These are phyloP conservation scores for Lactarius akahatsu DNA, from an alignment of 768 basidiomycete species.

Conservation along the genomic window DNA sequence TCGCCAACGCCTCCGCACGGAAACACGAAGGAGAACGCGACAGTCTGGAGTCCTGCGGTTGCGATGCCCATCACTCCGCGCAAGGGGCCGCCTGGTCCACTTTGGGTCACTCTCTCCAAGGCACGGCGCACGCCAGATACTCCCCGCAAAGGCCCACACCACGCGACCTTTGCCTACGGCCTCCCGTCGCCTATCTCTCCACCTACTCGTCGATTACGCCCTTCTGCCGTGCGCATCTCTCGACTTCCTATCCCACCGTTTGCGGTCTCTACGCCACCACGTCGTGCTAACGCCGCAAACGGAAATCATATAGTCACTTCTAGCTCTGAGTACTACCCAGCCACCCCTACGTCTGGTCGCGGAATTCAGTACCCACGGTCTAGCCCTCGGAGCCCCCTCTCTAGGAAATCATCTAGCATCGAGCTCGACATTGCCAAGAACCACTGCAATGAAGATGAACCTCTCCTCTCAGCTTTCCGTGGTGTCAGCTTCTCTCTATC, in stretches of 20 bases:
- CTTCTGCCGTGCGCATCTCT: not conserved
- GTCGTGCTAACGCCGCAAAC: not conserved
- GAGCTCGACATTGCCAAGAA: not conserved
- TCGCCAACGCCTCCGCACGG: not conserved
- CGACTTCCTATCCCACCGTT: not conserved
- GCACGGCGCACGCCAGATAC: not conserved
- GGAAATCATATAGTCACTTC: not conserved
- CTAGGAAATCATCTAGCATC: not conserved
- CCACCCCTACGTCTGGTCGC: not conserved
- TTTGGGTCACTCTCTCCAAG: not conserved
- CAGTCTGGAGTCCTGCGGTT: not conserved
- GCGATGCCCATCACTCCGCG: slow-evolving; percentile 1
- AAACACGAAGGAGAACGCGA: not conserved
- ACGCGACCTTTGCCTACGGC: not conserved
- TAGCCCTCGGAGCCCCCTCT: not conserved
- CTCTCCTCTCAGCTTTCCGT: not conserved
- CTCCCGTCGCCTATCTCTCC: not conserved
- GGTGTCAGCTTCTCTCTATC: not conserved
- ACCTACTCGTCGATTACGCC: not conserved
- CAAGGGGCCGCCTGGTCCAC: not conserved
- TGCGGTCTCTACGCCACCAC: not conserved
- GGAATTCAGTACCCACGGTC: not conserved
- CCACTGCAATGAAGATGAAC: not conserved
- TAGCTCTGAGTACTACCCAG: not conserved
- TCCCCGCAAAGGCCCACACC: not conserved